Conservation (phyloP, 495 filamentous ascomycete species). For the Filosporella fistucella region DNA sequence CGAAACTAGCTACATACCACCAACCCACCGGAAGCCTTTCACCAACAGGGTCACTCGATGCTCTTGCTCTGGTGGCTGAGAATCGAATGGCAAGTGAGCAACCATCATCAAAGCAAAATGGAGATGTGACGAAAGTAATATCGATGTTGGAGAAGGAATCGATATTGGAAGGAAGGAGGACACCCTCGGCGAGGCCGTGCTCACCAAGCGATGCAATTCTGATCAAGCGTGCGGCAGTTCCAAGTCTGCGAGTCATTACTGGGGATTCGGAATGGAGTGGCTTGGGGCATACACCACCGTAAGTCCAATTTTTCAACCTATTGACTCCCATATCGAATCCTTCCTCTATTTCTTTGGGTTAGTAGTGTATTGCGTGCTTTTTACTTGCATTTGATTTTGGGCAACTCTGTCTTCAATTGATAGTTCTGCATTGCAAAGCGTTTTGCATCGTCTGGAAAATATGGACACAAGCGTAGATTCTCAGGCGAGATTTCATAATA, state of each 20-base stretch:
- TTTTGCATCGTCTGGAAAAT: too few species aligned
- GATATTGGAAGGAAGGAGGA: not conserved
- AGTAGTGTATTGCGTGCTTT: too few species aligned
- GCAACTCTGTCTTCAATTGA: too few species aligned
- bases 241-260: constrained; percentile 15
- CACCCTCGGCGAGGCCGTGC: constrained; percentile 2
- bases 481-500: too few species aligned
- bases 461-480: too few species aligned
- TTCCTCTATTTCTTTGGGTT: too few species aligned
- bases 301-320: constrained; percentile 1
- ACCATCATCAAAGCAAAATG: not conserved
- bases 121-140: too few species aligned
- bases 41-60: constrained; percentile 14
- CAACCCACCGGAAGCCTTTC: constrained; percentile 12
- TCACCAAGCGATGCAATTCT: constrained; percentile 26
- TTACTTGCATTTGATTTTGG: too few species aligned
- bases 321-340: not conserved
- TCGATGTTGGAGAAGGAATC: not conserved
- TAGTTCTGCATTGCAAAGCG: too few species aligned
- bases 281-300: not conserved
- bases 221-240: constrained; percentile 18
- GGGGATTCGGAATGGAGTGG: constrained; percentile 9
- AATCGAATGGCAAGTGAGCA: constrained; percentile 1
- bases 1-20: too few species aligned
- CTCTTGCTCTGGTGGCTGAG: constrained; percentile 17